Base-by-base conservation (phyloP, 2,329 filamentous ascomycete genomes). In the Bretziella fagacearum region DNA sequence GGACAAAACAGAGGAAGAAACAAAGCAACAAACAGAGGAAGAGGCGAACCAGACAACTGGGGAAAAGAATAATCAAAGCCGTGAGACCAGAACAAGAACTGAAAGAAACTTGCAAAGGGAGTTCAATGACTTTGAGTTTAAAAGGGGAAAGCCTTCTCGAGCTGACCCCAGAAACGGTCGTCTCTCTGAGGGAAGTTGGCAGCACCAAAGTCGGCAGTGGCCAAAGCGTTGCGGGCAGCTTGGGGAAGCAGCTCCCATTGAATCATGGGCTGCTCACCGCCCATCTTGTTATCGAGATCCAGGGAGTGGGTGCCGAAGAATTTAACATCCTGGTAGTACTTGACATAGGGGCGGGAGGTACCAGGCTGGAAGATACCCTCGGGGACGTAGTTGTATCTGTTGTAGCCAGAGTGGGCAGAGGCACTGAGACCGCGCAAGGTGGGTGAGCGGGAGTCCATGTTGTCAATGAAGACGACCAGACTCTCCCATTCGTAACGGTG, bases 401-500 rank as follows among this genome's bases (percentile, higher is more conserved):
- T 56, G 53, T 57, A 65, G 26, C 52, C 54, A 18, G 63, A 60
- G 48, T 66, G 63, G 15, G 56, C 58, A 3, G 63, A 65, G 13
- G 62, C 59, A 8, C 59, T 57, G 40, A 62, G 57, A 11, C 58
- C 64, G 13, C 60, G 52, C 42, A 68, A 60, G 11, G 50, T 52
- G 11, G 60, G 54, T 6, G 56, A 54, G 0, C 53, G 55, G 13
- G 56, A 48, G 15, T 54, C 52, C 4, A 54, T 52, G 43, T 54
- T 54, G 47, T 60, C 51, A 40, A 63, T 45, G 55, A 55, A 57
- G 11, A 65, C 54, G 2, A 65, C 55, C 13, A 55, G 51, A 43
- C 55, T 58, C 52, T 65, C 63, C 62, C 62, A 65, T 52, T 66
- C 63, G 50, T 65, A 60, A 3, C 63, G 60, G 49, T 66, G 63